These are phyloP conservation scores for Alternaria incomplexa DNA, from an alignment of 2,329 filamentous ascomycete species.

Conservation along the genomic window DNA sequence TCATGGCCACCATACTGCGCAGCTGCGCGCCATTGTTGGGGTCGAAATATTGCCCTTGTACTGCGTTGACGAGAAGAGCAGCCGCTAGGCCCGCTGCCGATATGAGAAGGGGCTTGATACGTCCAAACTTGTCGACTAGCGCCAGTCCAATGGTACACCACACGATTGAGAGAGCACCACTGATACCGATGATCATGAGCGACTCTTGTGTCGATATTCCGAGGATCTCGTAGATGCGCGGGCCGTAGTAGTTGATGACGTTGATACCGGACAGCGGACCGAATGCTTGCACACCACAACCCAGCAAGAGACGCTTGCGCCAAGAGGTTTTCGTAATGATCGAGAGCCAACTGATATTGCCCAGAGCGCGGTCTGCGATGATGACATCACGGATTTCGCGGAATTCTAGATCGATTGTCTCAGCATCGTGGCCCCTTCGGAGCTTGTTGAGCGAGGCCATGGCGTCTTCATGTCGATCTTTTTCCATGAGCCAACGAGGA, in stretches of 20 bases:
- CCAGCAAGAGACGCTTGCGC: slow-evolving; percentile 56
- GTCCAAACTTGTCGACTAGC: slow-evolving; percentile 56
- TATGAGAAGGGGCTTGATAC: slow-evolving; percentile 57
- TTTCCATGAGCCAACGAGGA: slow-evolving; percentile 64
- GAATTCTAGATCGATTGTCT: slow-evolving; percentile 28
- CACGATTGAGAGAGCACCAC: slow-evolving; percentile 56
- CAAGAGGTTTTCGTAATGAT: slow-evolving; percentile 53
- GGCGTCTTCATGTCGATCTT: slow-evolving; percentile 60
- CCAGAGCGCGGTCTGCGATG: slow-evolving; percentile 32
- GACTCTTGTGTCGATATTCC: slow-evolving; percentile 54
- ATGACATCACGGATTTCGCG: slow-evolving; percentile 32
- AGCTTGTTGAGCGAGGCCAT: slow-evolving; percentile 26
- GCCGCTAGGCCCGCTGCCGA: slow-evolving; percentile 51
- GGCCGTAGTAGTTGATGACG: slow-evolving; percentile 48
- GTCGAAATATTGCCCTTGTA: slow-evolving; percentile 48
- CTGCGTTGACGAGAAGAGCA: slow-evolving; percentile 46
- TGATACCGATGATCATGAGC: slow-evolving; percentile 60
- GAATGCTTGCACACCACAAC: slow-evolving; percentile 57
- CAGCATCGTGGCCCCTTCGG: slow-evolving; percentile 22
- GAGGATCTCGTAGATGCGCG: slow-evolving; percentile 53
- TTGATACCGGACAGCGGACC: slow-evolving; percentile 58
- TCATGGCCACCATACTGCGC: slow-evolving; percentile 55
- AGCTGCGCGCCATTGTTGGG: slow-evolving; percentile 46
- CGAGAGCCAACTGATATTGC: slow-evolving; percentile 50
- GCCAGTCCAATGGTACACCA: slow-evolving; percentile 55